Percentiles rank a stretch among this genome's conserved stretches.
Evolutionary conservation across 148 eudicot species (phyloP).

Genomic region (Drosera capensis): DNA sequence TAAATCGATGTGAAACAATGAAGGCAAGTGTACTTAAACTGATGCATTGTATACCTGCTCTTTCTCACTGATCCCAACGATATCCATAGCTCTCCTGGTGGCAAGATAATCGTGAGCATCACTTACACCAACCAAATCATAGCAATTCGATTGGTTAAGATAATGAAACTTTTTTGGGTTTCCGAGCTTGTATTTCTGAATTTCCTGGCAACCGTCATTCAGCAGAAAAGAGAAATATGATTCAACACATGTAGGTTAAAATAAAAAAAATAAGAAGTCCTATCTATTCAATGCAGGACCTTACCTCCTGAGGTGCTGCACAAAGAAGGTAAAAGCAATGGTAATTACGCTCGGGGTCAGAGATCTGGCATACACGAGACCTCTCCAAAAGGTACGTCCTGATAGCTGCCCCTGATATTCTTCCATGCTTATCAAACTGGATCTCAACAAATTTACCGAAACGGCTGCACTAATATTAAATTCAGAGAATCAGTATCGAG

Average conservation of each 20-base stretch:
- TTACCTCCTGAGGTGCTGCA: conserved; percentile 97
- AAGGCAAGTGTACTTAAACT: not conserved
- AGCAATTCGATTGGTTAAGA: conserved; percentile 89
- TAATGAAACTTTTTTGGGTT: conserved; percentile 72
- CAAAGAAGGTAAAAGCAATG: too few relatives aligned
- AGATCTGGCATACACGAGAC: conserved; percentile 92
- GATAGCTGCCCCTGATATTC: conserved; percentile 99
- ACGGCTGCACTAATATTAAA: conserved; percentile 48
- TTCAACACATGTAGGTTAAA: not conserved
- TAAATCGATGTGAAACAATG: not conserved
- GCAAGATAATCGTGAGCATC: conserved; percentile 93
- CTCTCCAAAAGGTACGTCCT: conserved; percentile 95
- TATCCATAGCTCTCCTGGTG: conserved; percentile 95
- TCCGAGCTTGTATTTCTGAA: conserved; percentile 62
- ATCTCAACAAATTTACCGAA: conserved; percentile 99
- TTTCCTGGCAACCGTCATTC: conserved; percentile 41
- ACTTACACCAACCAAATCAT: conserved; percentile 63
- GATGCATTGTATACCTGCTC: conserved; percentile 44
- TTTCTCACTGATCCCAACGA: conserved; percentile 76
- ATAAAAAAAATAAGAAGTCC: not conserved
- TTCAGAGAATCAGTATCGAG: conserved; percentile 2
- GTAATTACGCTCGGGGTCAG: conserved; percentile 92
- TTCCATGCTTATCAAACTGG: conserved; percentile 95
- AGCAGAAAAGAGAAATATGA: not conserved
- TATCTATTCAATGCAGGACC: conserved; percentile 1